These are phyloP conservation scores for Cercospora sp. DNA, from an alignment of 2,329 filamentous ascomycete species.

Conservation along the genomic window DNA sequence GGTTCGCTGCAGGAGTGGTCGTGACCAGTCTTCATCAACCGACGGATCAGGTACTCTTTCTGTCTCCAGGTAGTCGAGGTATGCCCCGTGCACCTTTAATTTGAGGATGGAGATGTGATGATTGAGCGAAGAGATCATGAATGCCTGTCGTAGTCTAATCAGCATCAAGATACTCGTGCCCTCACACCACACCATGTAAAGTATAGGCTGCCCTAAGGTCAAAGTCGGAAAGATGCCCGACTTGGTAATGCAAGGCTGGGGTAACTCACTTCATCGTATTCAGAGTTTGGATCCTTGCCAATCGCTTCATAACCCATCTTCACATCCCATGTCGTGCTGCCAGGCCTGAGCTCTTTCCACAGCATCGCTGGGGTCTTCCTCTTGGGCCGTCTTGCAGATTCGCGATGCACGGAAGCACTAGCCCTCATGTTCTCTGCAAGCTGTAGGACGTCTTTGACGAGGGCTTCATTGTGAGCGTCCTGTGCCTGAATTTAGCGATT, in stretches of 20 bases:
- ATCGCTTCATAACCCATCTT: constrained; percentile 58
- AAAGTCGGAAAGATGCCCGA: not conserved
- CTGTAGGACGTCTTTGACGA: constrained; percentile 28
- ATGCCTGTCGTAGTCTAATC: constrained; percentile 50
- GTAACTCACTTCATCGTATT: constrained; percentile 50
- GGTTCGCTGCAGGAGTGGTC: constrained; percentile 56
- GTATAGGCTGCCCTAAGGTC: not conserved
- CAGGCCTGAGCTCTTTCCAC: constrained; percentile 55
- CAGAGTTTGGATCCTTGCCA: constrained; percentile 48
- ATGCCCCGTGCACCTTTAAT: constrained; percentile 57
- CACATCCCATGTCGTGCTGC: constrained; percentile 57
- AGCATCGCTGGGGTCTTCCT: constrained; percentile 50
- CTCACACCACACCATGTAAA: not conserved
- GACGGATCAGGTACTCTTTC: constrained; percentile 41
- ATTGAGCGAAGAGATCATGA: constrained; percentile 62
- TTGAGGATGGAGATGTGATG: constrained; percentile 63
- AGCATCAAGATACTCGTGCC: not conserved
- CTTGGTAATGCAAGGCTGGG: not conserved
- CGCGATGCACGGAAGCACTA: constrained; percentile 10
- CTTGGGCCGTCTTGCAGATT: constrained; percentile 21
- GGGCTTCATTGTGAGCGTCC: constrained; percentile 40
- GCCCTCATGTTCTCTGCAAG: constrained; percentile 22
- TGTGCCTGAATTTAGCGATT: constrained; percentile 21
- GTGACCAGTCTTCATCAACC: constrained; percentile 49
- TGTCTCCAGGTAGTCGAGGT: constrained; percentile 55